phyloP scores from a whole-genome alignment of 768 basidiomycete genomes.

The Scleroderma bovista region DNA sequence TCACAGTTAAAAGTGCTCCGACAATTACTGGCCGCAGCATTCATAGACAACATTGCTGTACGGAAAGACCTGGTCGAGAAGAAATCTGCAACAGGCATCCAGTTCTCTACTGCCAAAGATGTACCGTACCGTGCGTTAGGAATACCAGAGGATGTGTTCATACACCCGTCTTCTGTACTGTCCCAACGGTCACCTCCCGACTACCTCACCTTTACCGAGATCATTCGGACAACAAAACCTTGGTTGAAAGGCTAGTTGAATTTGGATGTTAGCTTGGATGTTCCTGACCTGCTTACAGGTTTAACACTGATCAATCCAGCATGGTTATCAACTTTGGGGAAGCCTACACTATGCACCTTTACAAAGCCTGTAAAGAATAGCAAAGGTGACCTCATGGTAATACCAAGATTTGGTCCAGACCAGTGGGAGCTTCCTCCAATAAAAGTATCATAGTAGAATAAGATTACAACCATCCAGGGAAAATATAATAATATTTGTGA shows the following conservation, averaged over 20 bases:
- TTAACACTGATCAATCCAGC: slow-evolving; percentile 80
- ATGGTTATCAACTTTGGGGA: slow-evolving; percentile 83
- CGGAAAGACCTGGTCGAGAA: slow-evolving; percentile 77
- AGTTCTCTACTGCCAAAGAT: slow-evolving; percentile 70
- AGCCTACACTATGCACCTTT: slow-evolving; percentile 77
- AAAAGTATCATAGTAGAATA: slow-evolving; percentile 20
- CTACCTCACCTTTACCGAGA: slow-evolving; percentile 78
- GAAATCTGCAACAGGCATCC: slow-evolving; percentile 50
- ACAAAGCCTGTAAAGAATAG: slow-evolving; percentile 77
- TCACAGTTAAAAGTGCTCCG: slow-evolving; percentile 82
- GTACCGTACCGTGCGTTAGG: slow-evolving; percentile 82
- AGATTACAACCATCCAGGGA: no score
- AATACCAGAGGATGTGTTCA: slow-evolving; percentile 80
- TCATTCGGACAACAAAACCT: slow-evolving; percentile 66
- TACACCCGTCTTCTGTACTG: slow-evolving; percentile 86
- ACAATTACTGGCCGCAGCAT: slow-evolving; percentile 82
- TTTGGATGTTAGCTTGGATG: not conserved
- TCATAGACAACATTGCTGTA: slow-evolving; percentile 93
- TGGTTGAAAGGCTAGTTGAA: slow-evolving; percentile 70
- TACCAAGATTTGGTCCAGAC: slow-evolving; percentile 80
- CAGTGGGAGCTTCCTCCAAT: slow-evolving; percentile 82
- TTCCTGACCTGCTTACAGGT: slow-evolving; percentile 36
- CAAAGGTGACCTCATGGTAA: slow-evolving; percentile 62
- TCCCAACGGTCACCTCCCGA: slow-evolving; percentile 71
- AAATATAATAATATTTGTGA: not conserved